Conservation (phyloP, 2,329 filamentous ascomycete genomes). For the Arthrobotrys entomopaga region DNA sequence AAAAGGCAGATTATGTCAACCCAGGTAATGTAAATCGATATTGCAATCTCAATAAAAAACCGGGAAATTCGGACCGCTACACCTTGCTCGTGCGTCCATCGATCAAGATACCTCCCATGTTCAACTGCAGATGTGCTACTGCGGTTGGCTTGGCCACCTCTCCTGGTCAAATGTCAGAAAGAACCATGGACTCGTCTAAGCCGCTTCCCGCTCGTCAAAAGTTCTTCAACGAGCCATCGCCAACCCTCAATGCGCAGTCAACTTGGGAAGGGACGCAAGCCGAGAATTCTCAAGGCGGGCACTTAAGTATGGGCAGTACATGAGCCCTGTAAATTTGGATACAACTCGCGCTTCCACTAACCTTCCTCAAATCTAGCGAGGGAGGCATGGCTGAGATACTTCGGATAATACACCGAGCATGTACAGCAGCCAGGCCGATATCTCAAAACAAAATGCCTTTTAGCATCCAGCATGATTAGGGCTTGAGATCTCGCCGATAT, state of each 20-base stretch:
- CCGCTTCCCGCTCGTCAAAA: slow-evolving; percentile 38
- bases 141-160: slow-evolving; percentile 15
- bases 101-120: slow-evolving; percentile 4
- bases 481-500: too few relatives aligned
- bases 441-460: too few relatives aligned
- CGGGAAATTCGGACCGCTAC: slow-evolving; percentile 50
- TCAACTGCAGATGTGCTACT: slow-evolving; percentile 13
- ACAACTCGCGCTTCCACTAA: too few relatives aligned
- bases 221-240: neutral
- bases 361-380: too few relatives aligned
- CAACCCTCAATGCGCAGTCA: neutral
- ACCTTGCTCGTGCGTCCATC: slow-evolving; percentile 34
- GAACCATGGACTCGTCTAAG: slow-evolving; percentile 43
- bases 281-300: too few relatives aligned
- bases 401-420: too few relatives aligned
- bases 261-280: too few relatives aligned
- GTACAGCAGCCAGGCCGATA: too few relatives aligned
- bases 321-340: too few relatives aligned
- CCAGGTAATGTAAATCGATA: slow-evolving; percentile 18
- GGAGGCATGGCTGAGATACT: too few relatives aligned
- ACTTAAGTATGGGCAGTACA: too few relatives aligned
- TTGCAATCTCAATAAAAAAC: slow-evolving; percentile 15
- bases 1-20: neutral
- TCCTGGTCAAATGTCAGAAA: slow-evolving; percentile 1
- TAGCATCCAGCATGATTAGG: too few relatives aligned